Evolutionary conservation across 2,329 filamentous ascomycete species (phyloP).

Genomic region (Kalaharituber pfeilii): DNA sequence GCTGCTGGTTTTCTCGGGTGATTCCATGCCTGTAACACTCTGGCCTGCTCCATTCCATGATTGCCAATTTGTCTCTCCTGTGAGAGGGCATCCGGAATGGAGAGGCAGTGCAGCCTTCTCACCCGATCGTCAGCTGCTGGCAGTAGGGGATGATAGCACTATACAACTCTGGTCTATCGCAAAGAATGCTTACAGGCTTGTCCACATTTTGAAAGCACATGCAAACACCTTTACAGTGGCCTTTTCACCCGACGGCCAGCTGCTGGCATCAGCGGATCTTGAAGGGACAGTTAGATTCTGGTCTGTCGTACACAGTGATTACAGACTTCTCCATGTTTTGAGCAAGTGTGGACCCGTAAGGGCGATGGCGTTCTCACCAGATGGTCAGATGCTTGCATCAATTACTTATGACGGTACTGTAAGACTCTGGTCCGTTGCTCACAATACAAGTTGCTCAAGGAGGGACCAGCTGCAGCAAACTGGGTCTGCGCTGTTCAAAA

Average conservation of each 20-base stretch:
- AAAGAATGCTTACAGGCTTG: not conserved
- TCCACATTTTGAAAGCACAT: not conserved
- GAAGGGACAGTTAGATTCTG: not conserved
- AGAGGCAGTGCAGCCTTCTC: not conserved
- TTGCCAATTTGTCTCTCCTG: not conserved
- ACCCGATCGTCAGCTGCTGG: too few relatives aligned
- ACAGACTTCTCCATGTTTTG: not conserved
- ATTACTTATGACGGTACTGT: too few relatives aligned
- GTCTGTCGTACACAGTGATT: not conserved
- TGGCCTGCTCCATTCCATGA: not conserved
- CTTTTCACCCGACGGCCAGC: not conserved
- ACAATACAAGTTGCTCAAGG: too few relatives aligned
- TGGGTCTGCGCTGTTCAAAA: too few relatives aligned
- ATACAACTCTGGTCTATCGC: not conserved
- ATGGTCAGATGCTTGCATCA: too few relatives aligned
- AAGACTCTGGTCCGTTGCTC: too few relatives aligned
- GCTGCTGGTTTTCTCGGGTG: not conserved
- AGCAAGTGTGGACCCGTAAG: too few relatives aligned
- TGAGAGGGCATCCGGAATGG: not conserved
- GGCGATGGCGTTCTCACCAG: too few relatives aligned
- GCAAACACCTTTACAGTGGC: not conserved
- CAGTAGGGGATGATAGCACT: not conserved
- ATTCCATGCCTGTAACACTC: not conserved
- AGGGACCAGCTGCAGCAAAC: too few relatives aligned
- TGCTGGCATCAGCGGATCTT: not conserved